Evolutionary conservation across 2,329 filamentous ascomycete species (phyloP).

Genomic region (Pestalotiopsis fici): DNA sequence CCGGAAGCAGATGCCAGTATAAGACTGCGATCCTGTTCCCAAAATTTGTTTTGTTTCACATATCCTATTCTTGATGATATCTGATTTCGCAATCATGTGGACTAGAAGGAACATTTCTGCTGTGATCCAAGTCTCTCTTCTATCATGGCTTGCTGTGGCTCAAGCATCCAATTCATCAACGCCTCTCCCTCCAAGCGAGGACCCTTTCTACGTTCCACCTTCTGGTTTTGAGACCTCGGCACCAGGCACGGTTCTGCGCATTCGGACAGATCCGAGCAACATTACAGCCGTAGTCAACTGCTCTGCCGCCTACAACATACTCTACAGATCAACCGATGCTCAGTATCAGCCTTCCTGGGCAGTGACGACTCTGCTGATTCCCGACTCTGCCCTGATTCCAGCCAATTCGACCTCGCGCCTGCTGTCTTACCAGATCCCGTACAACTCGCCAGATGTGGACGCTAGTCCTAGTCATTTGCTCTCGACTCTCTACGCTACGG

Average conservation of each 20-base stretch:
- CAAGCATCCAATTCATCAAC: not conserved
- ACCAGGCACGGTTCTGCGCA: conserved; percentile 33
- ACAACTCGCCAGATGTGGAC: conserved; percentile 39
- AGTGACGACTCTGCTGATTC: conserved; percentile 34
- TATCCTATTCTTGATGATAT: not conserved
- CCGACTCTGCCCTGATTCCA: conserved; percentile 6
- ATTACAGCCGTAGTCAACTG: conserved; percentile 20
- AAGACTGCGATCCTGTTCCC: not conserved
- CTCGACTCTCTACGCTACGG: conserved; percentile 23
- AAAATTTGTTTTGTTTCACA: not conserved
- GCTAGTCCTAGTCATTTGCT: conserved; percentile 34
- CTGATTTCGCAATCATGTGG: not conserved
- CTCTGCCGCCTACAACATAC: conserved; percentile 27
- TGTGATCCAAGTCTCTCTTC: not conserved
- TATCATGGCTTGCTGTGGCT: not conserved
- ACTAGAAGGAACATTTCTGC: not conserved
- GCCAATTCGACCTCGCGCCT: conserved; percentile 16
- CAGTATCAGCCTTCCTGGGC: conserved; percentile 30
- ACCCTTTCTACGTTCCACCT: conserved; percentile 20
- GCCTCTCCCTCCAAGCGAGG: conserved; percentile 15
- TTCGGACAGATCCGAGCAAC: conserved; percentile 26
- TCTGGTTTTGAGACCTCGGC: conserved; percentile 13
- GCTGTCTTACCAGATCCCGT: conserved; percentile 42
- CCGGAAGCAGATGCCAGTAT: not conserved
- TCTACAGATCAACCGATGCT: conserved; percentile 34